phyloP scores from a whole-genome alignment of 805 yeast genomes.

The Kuraishia piskuri region DNA sequence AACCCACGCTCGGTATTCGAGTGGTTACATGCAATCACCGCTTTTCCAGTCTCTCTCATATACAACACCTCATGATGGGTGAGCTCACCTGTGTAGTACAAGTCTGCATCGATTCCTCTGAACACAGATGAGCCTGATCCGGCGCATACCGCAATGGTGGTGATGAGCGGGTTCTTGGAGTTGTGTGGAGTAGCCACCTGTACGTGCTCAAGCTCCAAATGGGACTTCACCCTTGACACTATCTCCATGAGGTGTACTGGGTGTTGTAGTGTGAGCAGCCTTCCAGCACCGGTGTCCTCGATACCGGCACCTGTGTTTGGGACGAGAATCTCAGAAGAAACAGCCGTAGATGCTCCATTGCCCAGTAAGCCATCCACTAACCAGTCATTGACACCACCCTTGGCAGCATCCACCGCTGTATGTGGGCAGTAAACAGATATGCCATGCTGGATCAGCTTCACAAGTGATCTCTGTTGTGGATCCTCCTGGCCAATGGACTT shows the following conservation, averaged over 20 bases:
- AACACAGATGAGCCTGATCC: conserved; percentile 88
- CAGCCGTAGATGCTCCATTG: conserved; percentile 1
- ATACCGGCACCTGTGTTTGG: conserved; percentile 29
- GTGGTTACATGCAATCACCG: conserved; percentile 78
- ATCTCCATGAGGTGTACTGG: conserved; percentile 35
- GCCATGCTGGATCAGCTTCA: conserved; percentile 65
- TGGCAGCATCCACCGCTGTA: conserved; percentile 90
- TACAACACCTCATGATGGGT: conserved; percentile 86
- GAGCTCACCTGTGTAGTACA: conserved; percentile 85
- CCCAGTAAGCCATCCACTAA: conserved; percentile 48
- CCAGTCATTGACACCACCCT: conserved; percentile 94
- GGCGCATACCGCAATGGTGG: conserved; percentile 79
- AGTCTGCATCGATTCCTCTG: conserved; percentile 51
- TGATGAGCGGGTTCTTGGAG: conserved; percentile 26
- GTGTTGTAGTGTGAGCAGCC: conserved; percentile 42
- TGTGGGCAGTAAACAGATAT: conserved; percentile 92
- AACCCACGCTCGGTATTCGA: conserved; percentile 91
- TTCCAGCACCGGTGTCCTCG: conserved; percentile 74
- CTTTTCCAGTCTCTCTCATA: conserved; percentile 60
- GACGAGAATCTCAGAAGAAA: conserved; percentile 27
- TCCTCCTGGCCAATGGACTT: conserved; percentile 55
- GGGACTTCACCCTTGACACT: conserved; percentile 42
- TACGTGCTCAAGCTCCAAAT: conserved; percentile 43
- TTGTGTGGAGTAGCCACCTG: conserved; percentile 46
- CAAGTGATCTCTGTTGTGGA: conserved; percentile 75